Base-by-base conservation (phyloP, 129 eudicot genomes). In the Kitagawia praeruptora region DNA sequence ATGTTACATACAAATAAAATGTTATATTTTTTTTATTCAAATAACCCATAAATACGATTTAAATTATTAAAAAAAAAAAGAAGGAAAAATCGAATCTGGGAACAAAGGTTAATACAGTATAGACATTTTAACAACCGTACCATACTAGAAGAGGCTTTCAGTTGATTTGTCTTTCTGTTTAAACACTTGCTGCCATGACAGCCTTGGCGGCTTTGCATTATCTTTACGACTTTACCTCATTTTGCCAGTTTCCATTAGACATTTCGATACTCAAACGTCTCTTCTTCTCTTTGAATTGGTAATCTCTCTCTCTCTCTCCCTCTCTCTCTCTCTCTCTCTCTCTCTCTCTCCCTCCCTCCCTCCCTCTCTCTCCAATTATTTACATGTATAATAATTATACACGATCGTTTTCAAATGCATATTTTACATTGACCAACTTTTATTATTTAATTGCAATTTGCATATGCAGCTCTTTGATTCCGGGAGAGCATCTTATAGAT, bases 301-400 rank as follows among this genome's bases (percentile, higher is more conserved):
- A 56, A 58, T 61, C 42, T 40, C 42, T 40, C 42, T 39, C 8
- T 77, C 48, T 58, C 25, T 25, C 15, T 53, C n/a, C n/a, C n/a
- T n/a, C n/a, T n/a, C n/a, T n/a, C n/a, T n/a, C n/a, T n/a, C n/a
- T n/a, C n/a, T n/a, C n/a, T n/a, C n/a, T n/a, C 41, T 37, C 42
- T 56, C 67, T 76, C 79, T 27, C 72, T 56, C 47, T 21, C 15
- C 53, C 42, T 53, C 42, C 56, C 67, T 56, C 80, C 34, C 14
- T 76, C 31, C 23, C 66, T 77, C 69, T 77, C 80, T 38, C 73
- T 40, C 39, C 28, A 77, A 64, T 77, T 61, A 23, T 34, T 41
- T 73, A 51, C 66, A 61, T 25, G 34, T 61, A 58, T 2, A n/a
- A 61, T 46, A 1, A 46, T 14, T 1, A 3, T 61, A 25, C 15